phyloP scores from a whole-genome alignment of 2,329 filamentous ascomycete genomes.

The Pleoardoris graminearum region DNA sequence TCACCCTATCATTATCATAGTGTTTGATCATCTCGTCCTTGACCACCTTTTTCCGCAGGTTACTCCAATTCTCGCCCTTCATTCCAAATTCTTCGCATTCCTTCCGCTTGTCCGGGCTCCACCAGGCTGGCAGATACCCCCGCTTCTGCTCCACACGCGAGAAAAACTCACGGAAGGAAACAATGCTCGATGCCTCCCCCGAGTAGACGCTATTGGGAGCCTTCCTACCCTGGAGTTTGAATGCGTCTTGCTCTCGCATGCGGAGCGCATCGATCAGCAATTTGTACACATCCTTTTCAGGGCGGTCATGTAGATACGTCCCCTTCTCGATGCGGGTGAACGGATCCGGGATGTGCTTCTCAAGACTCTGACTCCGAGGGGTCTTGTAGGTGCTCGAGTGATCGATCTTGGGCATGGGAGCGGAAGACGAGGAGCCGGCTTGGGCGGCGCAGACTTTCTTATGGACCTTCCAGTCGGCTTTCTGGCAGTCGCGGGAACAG shows the following conservation, averaged over 20 bases:
- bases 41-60: conserved; percentile 14
- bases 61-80: conserved; percentile 21
- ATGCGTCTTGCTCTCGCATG: conserved; percentile 28
- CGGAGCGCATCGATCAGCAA: conserved; percentile 38
- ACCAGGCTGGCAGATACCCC: conserved; percentile 30
- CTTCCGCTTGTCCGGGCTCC: conserved; percentile 20
- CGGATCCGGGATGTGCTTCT: conserved; percentile 24
- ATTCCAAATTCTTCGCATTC: conserved; percentile 26
- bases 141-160: conserved; percentile 5
- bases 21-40: conserved; percentile 26
- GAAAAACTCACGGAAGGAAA: conserved; percentile 27
- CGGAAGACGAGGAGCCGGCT: not conserved
- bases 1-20: conserved; percentile 21
- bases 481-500: conserved; percentile 41
- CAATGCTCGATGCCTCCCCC: conserved; percentile 19
- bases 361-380: conserved; percentile 14
- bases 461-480: conserved; percentile 38
- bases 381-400: conserved; percentile 7
- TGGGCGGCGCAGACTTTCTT: conserved; percentile 33
- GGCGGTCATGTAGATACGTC: conserved; percentile 31
- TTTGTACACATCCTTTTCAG: conserved; percentile 31
- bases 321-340: conserved; percentile 27
- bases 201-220: conserved; percentile 21
- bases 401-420: not conserved
- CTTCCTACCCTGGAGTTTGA: conserved; percentile 18